These are phyloP conservation scores for Neohortaea acidophila DNA, from an alignment of 495 filamentous ascomycete species.

Conservation along the genomic window DNA sequence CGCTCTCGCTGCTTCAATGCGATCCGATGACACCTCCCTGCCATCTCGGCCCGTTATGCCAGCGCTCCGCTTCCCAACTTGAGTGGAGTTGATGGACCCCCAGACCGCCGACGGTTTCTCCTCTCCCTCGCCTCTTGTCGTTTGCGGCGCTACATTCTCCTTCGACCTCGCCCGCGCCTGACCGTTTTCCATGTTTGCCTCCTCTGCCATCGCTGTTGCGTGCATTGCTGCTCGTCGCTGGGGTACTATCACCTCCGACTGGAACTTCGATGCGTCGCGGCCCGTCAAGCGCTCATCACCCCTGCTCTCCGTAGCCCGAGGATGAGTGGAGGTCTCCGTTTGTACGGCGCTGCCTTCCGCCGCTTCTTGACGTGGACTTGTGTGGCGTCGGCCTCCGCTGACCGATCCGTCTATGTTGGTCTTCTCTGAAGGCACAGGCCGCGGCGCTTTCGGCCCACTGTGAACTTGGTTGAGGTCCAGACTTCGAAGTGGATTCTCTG, in stretches of 20 bases:
- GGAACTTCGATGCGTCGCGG: constrained; percentile 1
- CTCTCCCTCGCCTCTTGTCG: background rate
- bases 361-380: background rate
- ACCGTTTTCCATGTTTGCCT: background rate
- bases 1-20: constrained; percentile 13
- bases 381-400: background rate
- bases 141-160: constrained; percentile 6
- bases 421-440: constrained; percentile 2
- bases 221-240: constrained; percentile 1
- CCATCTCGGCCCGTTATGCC: constrained; percentile 8
- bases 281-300: background rate
- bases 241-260: background rate
- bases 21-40: constrained; percentile 8
- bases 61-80: constrained; percentile 6
- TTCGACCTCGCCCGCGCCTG: background rate
- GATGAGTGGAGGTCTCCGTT: background rate
- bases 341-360: background rate
- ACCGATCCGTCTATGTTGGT: constrained; percentile 2
- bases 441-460: background rate
- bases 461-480: constrained; percentile 12
- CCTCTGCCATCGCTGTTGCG: background rate
- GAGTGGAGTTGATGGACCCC: constrained; percentile 13
- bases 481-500: constrained; percentile 9
- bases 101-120: constrained; percentile 13
- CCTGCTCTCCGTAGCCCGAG: background rate